Base-by-base conservation (phyloP, 495 filamentous ascomycete genomes). In the Xylaria acuta region DNA sequence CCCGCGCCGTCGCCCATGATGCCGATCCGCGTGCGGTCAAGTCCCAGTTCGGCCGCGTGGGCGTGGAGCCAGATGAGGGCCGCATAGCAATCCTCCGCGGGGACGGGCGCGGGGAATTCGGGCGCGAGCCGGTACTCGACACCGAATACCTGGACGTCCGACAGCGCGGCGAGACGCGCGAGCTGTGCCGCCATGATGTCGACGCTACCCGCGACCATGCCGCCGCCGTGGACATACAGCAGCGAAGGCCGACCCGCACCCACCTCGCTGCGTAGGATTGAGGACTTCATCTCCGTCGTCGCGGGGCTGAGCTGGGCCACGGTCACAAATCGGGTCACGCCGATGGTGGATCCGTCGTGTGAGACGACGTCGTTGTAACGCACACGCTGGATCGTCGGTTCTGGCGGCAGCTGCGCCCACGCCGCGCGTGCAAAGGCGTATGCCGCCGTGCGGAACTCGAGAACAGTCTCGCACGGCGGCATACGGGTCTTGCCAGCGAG, bases 111-210 rank as follows among this genome's bases (percentile, higher is more conserved):
- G 11, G 72, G 73, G 45, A 78, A 41, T 40, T 83, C 81, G 0
- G 80, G 81, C 16, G 83, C 78, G 5, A 80, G 67, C 1, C 85
- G 81, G 73, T 86, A 86, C 0, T 81, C 78, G 3, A 82, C 78
- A 14, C 73, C 75, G 58, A 80, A 81, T 69, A 83, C 38, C 60
- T 77, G 68, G 20, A 81, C 71, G 34, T 75, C 76, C 1, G 78
- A 74, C 4, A 54, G 45, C 38, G 69, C 72, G 45, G 75, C 76
- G 22, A 78, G 73, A 20, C 56, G 72, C 14, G 74, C 68, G 12
- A 79, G 73, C 1, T 49, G 56, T 3, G 74, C 67, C 22, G 74
- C 43, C 69, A 75, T 80, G 56, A 76, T 70, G 9, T 63, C 70
- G 11, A 80, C 74, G 18, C 62, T 78, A n/a, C 76, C 77, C 9